Evolutionary conservation across 192 early-diverging fungal genomes (phyloP).

Genomic region (Entophlyctis helioformis): DNA sequence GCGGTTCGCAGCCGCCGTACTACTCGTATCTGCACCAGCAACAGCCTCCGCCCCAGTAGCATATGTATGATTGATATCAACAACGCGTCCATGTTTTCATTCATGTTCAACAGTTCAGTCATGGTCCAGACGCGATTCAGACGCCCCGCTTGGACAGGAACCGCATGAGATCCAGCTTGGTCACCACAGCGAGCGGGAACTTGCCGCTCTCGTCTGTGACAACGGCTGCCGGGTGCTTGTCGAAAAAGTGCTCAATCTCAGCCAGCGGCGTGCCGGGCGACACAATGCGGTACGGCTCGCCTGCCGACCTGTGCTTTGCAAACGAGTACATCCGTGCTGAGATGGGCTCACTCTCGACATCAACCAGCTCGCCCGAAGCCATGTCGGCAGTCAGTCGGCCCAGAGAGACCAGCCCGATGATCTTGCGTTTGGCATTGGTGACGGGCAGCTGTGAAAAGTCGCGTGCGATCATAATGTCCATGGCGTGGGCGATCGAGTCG

Average conservation of each 20-base stretch:
- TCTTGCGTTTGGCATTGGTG: conserved; percentile 45
- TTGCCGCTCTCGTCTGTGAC: conserved; percentile 68
- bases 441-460: conserved; percentile 87
- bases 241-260: conserved; percentile 73
- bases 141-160: too few relatives aligned
- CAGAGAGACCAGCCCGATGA: conserved; percentile 67
- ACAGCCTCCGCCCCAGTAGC: too few relatives aligned
- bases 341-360: conserved; percentile 29
- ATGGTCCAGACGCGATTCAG: too few relatives aligned
- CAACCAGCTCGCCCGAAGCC: conserved; percentile 28
- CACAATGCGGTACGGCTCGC: too few relatives aligned
- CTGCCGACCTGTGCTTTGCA: too few relatives aligned
- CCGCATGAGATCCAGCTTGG: too few relatives aligned
- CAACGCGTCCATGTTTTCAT: too few relatives aligned
- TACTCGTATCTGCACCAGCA: too few relatives aligned
- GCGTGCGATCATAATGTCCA: conserved; percentile 64
- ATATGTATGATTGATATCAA: too few relatives aligned
- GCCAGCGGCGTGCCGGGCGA: conserved; percentile 68
- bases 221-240: conserved; percentile 68
- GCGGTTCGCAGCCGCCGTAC: too few relatives aligned
- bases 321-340: conserved; percentile 57
- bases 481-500: conserved; percentile 44
- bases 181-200: conserved; percentile 49
- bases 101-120: too few relatives aligned
- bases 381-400: conserved; percentile 44